Evolutionary conservation across 495 filamentous ascomycete genomes (phyloP).

Genomic region (Penicillium ochrochloron): DNA sequence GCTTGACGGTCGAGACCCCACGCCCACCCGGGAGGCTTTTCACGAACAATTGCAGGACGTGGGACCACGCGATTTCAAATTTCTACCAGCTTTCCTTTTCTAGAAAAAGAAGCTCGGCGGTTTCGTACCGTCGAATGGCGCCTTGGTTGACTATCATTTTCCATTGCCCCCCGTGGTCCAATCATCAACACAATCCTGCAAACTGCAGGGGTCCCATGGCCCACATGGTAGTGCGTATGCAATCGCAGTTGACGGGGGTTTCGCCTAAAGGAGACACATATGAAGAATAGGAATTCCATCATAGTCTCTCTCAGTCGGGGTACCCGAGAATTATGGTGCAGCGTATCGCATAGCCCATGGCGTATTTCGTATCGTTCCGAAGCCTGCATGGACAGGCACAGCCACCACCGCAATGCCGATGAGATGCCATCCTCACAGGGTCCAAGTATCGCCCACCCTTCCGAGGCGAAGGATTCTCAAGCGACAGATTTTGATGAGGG

Average conservation of each 20-base stretch:
- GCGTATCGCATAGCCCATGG: neutral
- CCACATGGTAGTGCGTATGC: neutral
- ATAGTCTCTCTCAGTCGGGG: neutral
- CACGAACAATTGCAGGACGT: neutral
- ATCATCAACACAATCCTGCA: neutral
- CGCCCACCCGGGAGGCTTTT: slow-evolving; percentile 1
- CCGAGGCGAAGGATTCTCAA: slow-evolving; percentile 7
- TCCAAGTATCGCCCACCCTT: neutral
- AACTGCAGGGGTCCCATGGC: neutral
- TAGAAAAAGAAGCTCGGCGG: slow-evolving; percentile 7
- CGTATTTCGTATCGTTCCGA: slow-evolving; percentile 1
- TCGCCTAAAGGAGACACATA: slow-evolving; percentile 5
- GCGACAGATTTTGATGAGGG: slow-evolving; percentile 1
- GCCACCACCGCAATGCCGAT: slow-evolving; percentile 4
- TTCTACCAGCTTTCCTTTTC: slow-evolving; percentile 2
- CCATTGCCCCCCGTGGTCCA: neutral
- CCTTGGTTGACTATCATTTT: neutral
- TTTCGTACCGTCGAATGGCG: neutral
- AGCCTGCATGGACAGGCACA: neutral
- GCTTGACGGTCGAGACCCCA: slow-evolving; percentile 15
- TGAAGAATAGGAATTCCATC: neutral
- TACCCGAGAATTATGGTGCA: neutral
- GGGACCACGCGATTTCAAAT: slow-evolving; percentile 2
- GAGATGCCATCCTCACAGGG: neutral
- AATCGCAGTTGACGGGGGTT: neutral